A percentile compares a stretch with the other conserved stretches of the same genome.
phyloP scores from a whole-genome alignment of 1,284 basidiomycete genomes.

The Cryptococcus sp. region DNA sequence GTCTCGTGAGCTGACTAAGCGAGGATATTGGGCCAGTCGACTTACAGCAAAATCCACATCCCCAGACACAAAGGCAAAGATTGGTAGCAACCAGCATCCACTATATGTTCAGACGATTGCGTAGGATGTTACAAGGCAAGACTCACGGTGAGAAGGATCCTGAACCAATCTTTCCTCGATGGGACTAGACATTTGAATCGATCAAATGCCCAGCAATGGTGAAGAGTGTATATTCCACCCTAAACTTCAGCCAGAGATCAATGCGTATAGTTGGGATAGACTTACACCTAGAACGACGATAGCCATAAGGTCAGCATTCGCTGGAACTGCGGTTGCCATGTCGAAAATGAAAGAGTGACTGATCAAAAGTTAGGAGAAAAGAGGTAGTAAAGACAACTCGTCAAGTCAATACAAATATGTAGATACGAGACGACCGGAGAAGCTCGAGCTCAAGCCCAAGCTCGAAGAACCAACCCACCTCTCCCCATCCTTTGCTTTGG shows the following conservation, averaged over 20 bases:
- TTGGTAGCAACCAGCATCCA: slow-evolving; percentile 24
- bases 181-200: slow-evolving; percentile 26
- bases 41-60: slow-evolving; percentile 17
- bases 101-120: slow-evolving; percentile 8
- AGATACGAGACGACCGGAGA: too few species aligned
- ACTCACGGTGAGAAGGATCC: slow-evolving; percentile 25
- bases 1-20: neutral
- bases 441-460: too few species aligned
- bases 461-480: too few species aligned
- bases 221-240: slow-evolving; percentile 14
- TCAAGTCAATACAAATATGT: too few species aligned
- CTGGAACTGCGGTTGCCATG: neutral
- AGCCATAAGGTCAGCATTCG: slow-evolving; percentile 9
- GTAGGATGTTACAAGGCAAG: neutral
- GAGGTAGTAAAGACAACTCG: too few species aligned
- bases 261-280: neutral
- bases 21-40: neutral
- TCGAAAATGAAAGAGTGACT: too few species aligned
- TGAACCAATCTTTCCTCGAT: slow-evolving; percentile 31
- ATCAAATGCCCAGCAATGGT: slow-evolving; percentile 30
- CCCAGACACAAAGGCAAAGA: slow-evolving; percentile 18
- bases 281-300: slow-evolving; percentile 15
- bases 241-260: neutral
- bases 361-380: too few species aligned
- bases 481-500: too few species aligned